Conservation (phyloP, 257 asterid species). For the Knoxia roxburghii region DNA sequence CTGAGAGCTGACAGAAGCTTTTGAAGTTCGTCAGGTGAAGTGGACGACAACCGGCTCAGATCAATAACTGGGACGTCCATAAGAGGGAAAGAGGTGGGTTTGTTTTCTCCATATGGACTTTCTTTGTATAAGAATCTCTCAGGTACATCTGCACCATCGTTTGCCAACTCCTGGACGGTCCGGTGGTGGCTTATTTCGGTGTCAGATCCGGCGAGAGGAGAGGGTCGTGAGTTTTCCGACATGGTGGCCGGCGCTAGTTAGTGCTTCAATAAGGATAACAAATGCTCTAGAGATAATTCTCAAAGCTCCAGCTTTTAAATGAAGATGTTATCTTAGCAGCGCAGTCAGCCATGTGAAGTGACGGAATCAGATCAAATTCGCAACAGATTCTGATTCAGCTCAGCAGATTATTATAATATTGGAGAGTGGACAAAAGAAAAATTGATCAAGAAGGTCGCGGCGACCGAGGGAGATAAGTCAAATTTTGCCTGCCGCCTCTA, state of each 20-base stretch:
- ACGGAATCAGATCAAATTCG: neutral
- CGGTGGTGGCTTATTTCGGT: constrained; percentile 12
- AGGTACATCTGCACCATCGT: constrained; percentile 41
- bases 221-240: constrained; percentile 13
- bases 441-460: too few species aligned
- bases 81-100: constrained; percentile 20
- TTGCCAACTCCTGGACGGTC: constrained; percentile 43
- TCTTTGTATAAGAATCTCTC: constrained; percentile 31
- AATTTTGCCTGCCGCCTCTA: too few species aligned
- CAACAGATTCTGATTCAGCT: neutral
- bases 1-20: constrained; percentile 49
- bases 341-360: neutral
- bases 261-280: neutral
- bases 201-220: constrained; percentile 11
- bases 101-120: constrained; percentile 23
- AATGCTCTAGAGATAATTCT: too few species aligned
- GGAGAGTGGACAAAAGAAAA: neutral
- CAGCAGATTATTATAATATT: neutral
- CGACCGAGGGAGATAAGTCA: too few species aligned
- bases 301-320: neutral
- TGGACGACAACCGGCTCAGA: constrained; percentile 24
- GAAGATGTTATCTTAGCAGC: too few species aligned
- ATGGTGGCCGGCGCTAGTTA: constrained; percentile 6
- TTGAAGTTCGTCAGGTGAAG: constrained; percentile 31
- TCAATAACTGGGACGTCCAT: constrained; percentile 44